These are phyloP conservation scores for Lentinula sp. DNA, from an alignment of 768 basidiomycete genomes.

Conservation along the genomic window DNA sequence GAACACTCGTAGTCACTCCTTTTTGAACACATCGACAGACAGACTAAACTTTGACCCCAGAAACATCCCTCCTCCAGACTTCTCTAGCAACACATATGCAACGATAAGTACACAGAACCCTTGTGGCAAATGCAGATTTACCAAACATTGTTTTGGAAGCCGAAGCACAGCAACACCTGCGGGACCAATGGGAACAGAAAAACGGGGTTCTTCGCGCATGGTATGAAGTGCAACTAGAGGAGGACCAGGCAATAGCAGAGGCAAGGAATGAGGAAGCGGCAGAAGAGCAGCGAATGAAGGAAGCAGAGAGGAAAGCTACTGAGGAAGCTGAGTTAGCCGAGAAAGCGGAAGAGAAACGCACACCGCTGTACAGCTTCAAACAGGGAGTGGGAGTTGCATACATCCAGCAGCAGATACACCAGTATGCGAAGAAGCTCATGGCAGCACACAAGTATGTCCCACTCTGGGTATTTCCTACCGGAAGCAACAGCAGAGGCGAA, in stretches of 20 bases:
- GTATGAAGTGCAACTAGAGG: neutral
- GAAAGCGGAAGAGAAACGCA: slow-evolving; percentile 11
- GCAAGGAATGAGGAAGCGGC: slow-evolving; percentile 16
- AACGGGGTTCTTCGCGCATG: neutral
- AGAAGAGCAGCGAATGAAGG: neutral
- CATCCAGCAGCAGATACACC: neutral
- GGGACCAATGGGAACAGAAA: neutral
- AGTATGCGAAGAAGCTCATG: slow-evolving; percentile 2
- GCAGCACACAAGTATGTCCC: neutral
- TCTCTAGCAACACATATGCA: neutral
- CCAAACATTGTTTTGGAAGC: slow-evolving; percentile 4
- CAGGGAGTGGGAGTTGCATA: neutral
- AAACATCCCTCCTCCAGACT: neutral
- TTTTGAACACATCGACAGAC: neutral
- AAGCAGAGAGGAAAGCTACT: slow-evolving; percentile 9
- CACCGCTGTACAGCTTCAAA: neutral
- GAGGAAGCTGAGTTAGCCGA: slow-evolving; percentile 10
- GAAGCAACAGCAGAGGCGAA: slow-evolving; percentile 3
- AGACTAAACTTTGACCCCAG: neutral
- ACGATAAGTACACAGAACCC: neutral
- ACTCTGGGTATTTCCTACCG: slow-evolving; percentile 6
- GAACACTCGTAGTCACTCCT: no score
- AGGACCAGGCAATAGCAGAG: neutral
- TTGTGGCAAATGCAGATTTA: neutral
- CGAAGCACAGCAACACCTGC: slow-evolving; percentile 4